Evolutionary conservation across 768 basidiomycete genomes (phyloP).

Genomic region (Rhizopogon rudus): DNA sequence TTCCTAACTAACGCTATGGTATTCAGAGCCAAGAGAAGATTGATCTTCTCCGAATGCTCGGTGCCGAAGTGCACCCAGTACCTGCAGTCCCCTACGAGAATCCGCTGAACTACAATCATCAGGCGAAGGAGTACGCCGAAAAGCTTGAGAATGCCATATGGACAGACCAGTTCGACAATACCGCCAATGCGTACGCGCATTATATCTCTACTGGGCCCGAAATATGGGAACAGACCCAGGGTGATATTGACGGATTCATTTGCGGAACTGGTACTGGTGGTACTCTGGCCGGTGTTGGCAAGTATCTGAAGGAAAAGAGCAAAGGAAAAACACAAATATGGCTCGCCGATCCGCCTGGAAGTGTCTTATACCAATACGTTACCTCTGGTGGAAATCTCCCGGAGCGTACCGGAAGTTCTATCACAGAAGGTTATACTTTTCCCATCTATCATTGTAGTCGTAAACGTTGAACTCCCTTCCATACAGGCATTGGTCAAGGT

Average conservation of each 20-base stretch:
- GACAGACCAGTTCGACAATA: constrained; percentile 99
- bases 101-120: constrained; percentile 96
- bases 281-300: constrained; percentile 86
- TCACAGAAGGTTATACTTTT: constrained; percentile 71
- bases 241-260: constrained; percentile 83
- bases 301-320: constrained; percentile 80
- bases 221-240: constrained; percentile 87
- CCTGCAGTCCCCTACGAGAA: constrained; percentile 96
- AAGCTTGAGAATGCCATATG: constrained; percentile 78
- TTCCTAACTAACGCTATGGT: neutral
- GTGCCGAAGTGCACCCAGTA: constrained; percentile 94
- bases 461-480: neutral
- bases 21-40: constrained; percentile 94
- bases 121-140: constrained; percentile 84
- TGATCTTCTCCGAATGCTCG: constrained; percentile 94
- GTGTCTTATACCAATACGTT: constrained; percentile 82
- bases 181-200: constrained; percentile 84
- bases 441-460: neutral
- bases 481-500: constrained; percentile 91
- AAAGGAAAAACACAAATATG: constrained; percentile 77
- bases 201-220: constrained; percentile 93
- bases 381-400: constrained; percentile 71
- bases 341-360: constrained; percentile 97
- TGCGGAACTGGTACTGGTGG: constrained; percentile 97
- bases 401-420: constrained; percentile 81